Evolutionary conservation across 371 early-diverging fungal species (phyloP).

Genomic region (Mucor velutinosus): DNA sequence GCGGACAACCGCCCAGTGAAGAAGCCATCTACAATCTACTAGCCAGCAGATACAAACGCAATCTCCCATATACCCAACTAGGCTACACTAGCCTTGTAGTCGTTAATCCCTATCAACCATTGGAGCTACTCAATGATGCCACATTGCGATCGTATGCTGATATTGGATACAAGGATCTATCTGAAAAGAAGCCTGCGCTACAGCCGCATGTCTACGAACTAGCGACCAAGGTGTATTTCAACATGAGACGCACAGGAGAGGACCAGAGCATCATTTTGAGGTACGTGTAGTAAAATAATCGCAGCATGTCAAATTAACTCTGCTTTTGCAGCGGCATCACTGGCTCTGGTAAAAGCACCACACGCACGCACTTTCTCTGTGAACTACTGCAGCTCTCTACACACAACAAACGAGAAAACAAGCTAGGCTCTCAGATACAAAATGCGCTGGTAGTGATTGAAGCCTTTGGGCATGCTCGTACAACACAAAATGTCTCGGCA

Average conservation of each 20-base stretch:
- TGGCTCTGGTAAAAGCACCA: slow-evolving; percentile 83
- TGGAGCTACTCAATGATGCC: slow-evolving; percentile 51
- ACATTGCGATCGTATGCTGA: slow-evolving; percentile 49
- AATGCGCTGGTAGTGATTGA: slow-evolving; percentile 71
- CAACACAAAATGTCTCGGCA: slow-evolving; percentile 71
- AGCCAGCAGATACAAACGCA: slow-evolving; percentile 48
- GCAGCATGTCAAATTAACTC: not conserved
- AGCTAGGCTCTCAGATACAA: slow-evolving; percentile 71
- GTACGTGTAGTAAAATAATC: slow-evolving; percentile 27
- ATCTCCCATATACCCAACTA: slow-evolving; percentile 57
- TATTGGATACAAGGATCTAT: slow-evolving; percentile 40
- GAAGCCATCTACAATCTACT: slow-evolving; percentile 53
- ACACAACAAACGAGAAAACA: slow-evolving; percentile 72
- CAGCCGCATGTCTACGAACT: slow-evolving; percentile 60
- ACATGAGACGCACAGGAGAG: slow-evolving; percentile 78
- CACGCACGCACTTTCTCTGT: slow-evolving; percentile 62
- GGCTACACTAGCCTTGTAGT: slow-evolving; percentile 56
- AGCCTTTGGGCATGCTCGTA: slow-evolving; percentile 78
- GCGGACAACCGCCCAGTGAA: slow-evolving; percentile 37
- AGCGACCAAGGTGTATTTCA: slow-evolving; percentile 65
- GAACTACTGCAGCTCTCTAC: slow-evolving; percentile 74
- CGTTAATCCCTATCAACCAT: slow-evolving; percentile 54
- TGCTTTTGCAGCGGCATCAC: slow-evolving; percentile 67
- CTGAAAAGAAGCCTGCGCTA: slow-evolving; percentile 23
- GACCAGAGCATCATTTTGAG: slow-evolving; percentile 75